Base-by-base conservation (phyloP, 192 early-diverging fungal species). In the Entomortierella lignicola region DNA sequence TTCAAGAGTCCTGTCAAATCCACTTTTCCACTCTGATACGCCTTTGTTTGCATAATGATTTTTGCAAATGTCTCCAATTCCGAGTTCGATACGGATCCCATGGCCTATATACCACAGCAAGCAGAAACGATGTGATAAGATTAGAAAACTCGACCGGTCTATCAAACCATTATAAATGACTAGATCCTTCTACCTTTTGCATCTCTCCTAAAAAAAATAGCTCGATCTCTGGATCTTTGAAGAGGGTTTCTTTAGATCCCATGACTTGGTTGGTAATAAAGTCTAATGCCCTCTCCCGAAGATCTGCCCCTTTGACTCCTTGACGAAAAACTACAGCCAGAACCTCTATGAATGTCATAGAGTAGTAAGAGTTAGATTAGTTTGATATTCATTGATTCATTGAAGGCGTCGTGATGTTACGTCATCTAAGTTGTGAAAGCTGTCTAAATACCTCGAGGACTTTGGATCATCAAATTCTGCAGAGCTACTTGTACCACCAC, bases 261-360 rank as follows among this genome's bases (percentile, higher is more conserved):
- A 66, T 60, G 29, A 70, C 75, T 15, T 79, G 68, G 57, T 69
- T 51, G 21, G 67, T 79, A 29, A 79, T 79, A 58, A 79, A 79
- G 21, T 52, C 55, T 42, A 79, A 23, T 1, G 67, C 39, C 23
- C 57, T 57, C 25, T 70, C 75, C 48, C 67, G 32, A 12, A 79
- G 12, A 26, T 79, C 75, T 2, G 48, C 41, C 43, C 75, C 75
- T 51, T 79, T 79, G 51, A 79, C 63, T 1, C 75, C 75, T 43
- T 79, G 75, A 1, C 57, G 61, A 17, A 79, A 79, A 6, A 79
- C 25, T 13, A 79, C 67, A 48, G 75, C 75, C 20, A 79, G 43
- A 13, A 79, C 75, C 68, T 79, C 75, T 79, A 47, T n/a, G n/a
- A 47, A 47, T 20, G 17, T 15, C 15, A 47, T 20, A 4, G 17